phyloP scores from a whole-genome alignment of 2,329 filamentous ascomycete species.

The Cladophialophora exuberans region DNA sequence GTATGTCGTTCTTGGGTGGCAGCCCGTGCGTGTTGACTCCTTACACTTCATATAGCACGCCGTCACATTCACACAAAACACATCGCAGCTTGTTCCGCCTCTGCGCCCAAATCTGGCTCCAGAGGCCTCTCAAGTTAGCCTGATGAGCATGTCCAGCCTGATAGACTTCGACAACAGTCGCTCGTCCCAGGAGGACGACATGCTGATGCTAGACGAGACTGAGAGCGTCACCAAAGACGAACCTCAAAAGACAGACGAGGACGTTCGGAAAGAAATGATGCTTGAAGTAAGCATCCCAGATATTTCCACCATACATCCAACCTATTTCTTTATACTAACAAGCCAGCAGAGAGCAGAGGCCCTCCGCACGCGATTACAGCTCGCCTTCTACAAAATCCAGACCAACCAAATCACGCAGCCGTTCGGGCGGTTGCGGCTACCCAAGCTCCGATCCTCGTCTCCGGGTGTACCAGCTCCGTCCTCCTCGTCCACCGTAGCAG shows the following conservation, averaged over 20 bases:
- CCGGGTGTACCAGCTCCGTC: conserved; percentile 11
- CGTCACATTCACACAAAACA: conserved; percentile 26
- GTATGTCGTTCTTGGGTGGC: conserved; percentile 8
- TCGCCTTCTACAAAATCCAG: conserved; percentile 34
- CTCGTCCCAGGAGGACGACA: conserved; percentile 27
- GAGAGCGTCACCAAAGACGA: conserved; percentile 24
- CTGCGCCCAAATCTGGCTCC: conserved; percentile 20
- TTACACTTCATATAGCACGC: conserved; percentile 21
- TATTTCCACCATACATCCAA: background rate
- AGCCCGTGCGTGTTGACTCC: background rate
- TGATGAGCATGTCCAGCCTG: conserved; percentile 33
- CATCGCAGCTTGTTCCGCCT: conserved; percentile 24
- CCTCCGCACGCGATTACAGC: conserved; percentile 33
- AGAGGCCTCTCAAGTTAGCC: conserved; percentile 31
- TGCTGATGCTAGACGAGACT: conserved; percentile 39
- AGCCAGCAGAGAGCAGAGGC: conserved; percentile 30
- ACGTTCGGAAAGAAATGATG: conserved; percentile 30
- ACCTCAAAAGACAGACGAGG: conserved; percentile 36
- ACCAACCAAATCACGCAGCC: conserved; percentile 33
- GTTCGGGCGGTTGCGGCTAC: conserved; percentile 29
- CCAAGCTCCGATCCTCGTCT: conserved; percentile 16
- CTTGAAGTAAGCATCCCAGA: conserved; percentile 19
- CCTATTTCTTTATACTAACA: background rate
- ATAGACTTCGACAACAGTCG: conserved; percentile 32
- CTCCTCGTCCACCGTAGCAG: conserved; percentile 24